Conservation (phyloP, 768 basidiomycete species). For the Trametes cingulata region DNA sequence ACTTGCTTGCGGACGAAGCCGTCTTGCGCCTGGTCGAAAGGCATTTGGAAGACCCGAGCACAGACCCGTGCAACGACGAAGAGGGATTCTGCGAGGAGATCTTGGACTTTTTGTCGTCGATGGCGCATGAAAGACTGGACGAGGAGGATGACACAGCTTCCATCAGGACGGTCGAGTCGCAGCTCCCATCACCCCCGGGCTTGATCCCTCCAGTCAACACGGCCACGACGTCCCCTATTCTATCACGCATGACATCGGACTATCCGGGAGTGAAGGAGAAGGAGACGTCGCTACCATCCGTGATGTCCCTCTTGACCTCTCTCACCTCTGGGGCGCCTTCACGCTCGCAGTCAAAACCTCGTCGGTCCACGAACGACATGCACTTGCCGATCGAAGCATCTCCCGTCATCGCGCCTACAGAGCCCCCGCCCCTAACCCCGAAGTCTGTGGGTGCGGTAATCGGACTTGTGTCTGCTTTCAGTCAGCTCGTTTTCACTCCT, state of each 20-base stretch:
- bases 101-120: slow-evolving; percentile 20
- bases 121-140: slow-evolving; percentile 22
- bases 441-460: slow-evolving; percentile 61
- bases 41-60: slow-evolving; percentile 58
- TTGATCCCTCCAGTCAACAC: slow-evolving; percentile 18
- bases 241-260: slow-evolving; percentile 63
- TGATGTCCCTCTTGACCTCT: slow-evolving; percentile 66
- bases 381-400: slow-evolving; percentile 32
- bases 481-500: slow-evolving; percentile 70
- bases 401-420: slow-evolving; percentile 30
- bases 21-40: slow-evolving; percentile 67
- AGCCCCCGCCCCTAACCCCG: slow-evolving; percentile 26
- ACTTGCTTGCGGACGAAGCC: slow-evolving; percentile 67
- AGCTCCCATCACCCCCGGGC: slow-evolving; percentile 7
- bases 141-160: slow-evolving; percentile 24
- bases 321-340: slow-evolving; percentile 52
- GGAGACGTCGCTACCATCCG: slow-evolving; percentile 53
- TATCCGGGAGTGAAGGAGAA: slow-evolving; percentile 41
- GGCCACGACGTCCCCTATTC: slow-evolving; percentile 47
- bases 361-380: slow-evolving; percentile 37
- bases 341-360: slow-evolving; percentile 55
- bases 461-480: slow-evolving; percentile 65
- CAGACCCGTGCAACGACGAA: slow-evolving; percentile 34
- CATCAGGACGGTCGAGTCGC: slow-evolving; percentile 12
- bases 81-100: slow-evolving; percentile 24